Percentiles rank a stretch among this genome's conserved stretches.
Evolutionary conservation across 169 alveolate genomes (phyloP).

Genomic region (Eimeria maxima): DNA sequence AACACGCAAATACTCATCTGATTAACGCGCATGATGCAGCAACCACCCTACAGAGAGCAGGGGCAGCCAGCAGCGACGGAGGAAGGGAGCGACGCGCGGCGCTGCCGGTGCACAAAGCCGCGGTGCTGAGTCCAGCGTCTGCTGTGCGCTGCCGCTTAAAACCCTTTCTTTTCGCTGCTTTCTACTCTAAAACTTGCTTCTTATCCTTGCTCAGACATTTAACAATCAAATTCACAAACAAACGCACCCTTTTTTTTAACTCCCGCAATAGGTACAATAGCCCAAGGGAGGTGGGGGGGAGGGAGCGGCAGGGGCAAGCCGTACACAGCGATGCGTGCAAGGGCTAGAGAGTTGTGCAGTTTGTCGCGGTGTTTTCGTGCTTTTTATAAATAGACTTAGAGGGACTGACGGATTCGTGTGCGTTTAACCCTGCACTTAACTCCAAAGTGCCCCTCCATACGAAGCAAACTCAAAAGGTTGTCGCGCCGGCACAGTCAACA

Average conservation of each 20-base stretch:
- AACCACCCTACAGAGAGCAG: background rate
- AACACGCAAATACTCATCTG: conserved; percentile 22
- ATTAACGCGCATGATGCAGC: background rate
- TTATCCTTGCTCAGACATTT: too few relatives aligned
- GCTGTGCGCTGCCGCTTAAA: background rate
- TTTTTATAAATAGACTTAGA: too few relatives aligned
- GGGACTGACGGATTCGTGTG: background rate
- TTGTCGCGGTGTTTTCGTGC: background rate
- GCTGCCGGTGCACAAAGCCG: conserved; percentile 23
- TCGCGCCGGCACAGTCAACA: background rate
- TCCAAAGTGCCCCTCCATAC: background rate
- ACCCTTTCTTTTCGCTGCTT: background rate
- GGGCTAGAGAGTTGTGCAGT: background rate
- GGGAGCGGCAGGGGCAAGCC: conserved; percentile 15
- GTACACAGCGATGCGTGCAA: background rate
- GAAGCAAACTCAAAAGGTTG: background rate
- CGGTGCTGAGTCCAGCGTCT: background rate
- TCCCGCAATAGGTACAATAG: background rate
- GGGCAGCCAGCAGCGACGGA: conserved; percentile 17
- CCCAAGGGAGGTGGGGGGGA: background rate
- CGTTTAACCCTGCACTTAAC: background rate
- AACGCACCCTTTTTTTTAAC: too few relatives aligned
- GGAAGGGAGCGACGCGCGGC: conserved; percentile 52
- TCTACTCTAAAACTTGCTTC: background rate
- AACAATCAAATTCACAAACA: background rate